Base-by-base conservation (phyloP, 768 basidiomycete genomes). In the Rhizopogon roseolus region DNA sequence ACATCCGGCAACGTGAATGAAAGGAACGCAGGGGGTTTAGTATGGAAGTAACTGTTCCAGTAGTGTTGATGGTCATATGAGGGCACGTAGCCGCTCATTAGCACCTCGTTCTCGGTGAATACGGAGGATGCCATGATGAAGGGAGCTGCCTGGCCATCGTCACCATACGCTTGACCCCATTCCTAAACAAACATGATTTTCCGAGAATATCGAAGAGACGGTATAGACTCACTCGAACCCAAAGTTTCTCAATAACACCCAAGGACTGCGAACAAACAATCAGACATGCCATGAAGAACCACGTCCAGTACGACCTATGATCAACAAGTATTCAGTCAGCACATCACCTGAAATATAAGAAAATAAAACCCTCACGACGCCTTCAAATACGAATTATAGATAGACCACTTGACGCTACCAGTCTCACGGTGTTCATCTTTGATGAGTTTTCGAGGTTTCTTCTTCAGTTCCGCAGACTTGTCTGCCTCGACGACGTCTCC, bases 341-440 rank as follows among this genome's bases (percentile, higher is more conserved):
- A 25, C 19, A 37, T 17, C 4, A 17, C 4, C 37, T 36, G 34
- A 32, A n/a, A 34, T 32, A 55, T 9, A 50, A 43, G 1, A 1
- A 3, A 7, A 25, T 1, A 1, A 22, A 22, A 22, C 22, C 60
- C 68, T 52, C 29, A 88, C 85, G 87, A 86, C 16, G 84, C 86
- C 64, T 81, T 76, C 54, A 93, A 64, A 62, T 94, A 90, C 6
- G 80, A 73, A 11, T 82, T 79, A 54, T 86, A 86, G 32, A 85
- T 76, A 1, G 71, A 68, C 87, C 89, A 92, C 62, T 90, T 90
- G 29, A 95, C 92, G 37, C 85, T 83, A 0, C 93, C 93, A 1
- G 78, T 77, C 57, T 89, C 88, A 41, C 91, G 67, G 54, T 90
- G 85, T 63, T 94, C 91, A 45, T 93, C 91, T 64, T 91, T 85